Conservation (phyloP, 75 land plant species). For the Chamaecyparis obtusa region DNA sequence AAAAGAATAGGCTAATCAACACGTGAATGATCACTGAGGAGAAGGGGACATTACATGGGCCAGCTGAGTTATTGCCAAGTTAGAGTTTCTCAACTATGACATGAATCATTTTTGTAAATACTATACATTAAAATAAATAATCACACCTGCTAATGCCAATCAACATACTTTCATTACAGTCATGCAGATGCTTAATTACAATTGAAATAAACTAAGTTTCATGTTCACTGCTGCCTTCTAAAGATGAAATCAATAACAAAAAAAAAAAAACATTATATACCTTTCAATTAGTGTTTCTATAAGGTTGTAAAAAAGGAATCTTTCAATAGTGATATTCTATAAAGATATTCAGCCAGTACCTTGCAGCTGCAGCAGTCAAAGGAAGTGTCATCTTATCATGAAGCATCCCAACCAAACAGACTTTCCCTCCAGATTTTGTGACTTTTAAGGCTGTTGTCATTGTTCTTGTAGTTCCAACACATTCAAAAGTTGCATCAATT, state of each 20-base stretch:
- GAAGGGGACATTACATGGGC: no score
- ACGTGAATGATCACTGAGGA: no score
- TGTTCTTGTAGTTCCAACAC: conserved; percentile 40
- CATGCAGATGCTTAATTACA: background rate
- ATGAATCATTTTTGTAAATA: background rate
- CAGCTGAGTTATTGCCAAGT: no score
- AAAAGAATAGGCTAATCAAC: no score
- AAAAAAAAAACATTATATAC: background rate
- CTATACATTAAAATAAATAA: background rate
- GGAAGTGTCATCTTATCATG: conserved; percentile 38
- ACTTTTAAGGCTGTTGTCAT: conserved; percentile 35
- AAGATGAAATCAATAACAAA: background rate
- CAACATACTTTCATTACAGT: background rate
- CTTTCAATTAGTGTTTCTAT: background rate
- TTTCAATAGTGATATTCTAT: background rate
- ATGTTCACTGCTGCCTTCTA: background rate
- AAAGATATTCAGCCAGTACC: conserved; percentile 18
- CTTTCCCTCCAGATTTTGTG: conserved; percentile 45
- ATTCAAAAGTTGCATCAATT: conserved; percentile 38
- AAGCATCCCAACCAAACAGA: conserved; percentile 48
- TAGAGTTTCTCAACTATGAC: no score
- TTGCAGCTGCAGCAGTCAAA: conserved; percentile 37
- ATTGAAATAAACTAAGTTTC: background rate
- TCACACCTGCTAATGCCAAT: background rate
- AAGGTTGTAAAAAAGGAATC: background rate